Base-by-base conservation (phyloP, 495 filamentous ascomycete genomes). In the Xylaria castorea region DNA sequence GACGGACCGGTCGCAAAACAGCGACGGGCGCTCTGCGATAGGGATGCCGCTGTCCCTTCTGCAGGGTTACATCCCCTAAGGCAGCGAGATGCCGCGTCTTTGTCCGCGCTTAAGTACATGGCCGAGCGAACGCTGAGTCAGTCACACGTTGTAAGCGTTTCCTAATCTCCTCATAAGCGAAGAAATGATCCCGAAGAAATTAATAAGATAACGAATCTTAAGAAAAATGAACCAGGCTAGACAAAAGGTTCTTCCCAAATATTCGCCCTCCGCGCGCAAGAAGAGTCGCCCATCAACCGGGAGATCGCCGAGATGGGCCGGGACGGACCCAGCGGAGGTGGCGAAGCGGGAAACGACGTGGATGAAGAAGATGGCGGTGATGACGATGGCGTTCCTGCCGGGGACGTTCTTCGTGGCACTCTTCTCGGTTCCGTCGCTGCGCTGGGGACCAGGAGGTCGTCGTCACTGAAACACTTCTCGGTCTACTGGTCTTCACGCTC, bases 251-350 rank as follows among this genome's bases (percentile, higher is more conserved):
- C 20, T 4, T 14, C 32, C 6, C 12, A 61, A 32, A 61, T 61
- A 27, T 36, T 61, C 30, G 16, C 57, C 3, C 16, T 61, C n/a
- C 62, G 38, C 30, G 34, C 34, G 18, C 58, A 66, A 8, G 63
- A 66, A 40, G 42, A 66, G 25, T 16, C 63, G 5, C 46, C 14
- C 42, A 32, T 66, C 25, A 66, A 66, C 42, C 40, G 40, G 22
- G 63, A 66, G 34, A 42, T 65, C 48, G 78, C 80, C n/a, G 57
- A 53, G 25, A 73, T 78, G 2, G 77, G 38, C 38, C 11, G 38
- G 38, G 38, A 42, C 38, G 38, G 38, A 42, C 38, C 38, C 14
- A 42, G 38, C 38, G 38, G 11, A 42, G 38, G 38, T 12, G 38
- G 38, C 38, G 11, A 42, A 42, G 38, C 38, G 38, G 38, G 38